phyloP scores from a whole-genome alignment of 176 grass and related monocot species.

The Zizania latifolia region DNA sequence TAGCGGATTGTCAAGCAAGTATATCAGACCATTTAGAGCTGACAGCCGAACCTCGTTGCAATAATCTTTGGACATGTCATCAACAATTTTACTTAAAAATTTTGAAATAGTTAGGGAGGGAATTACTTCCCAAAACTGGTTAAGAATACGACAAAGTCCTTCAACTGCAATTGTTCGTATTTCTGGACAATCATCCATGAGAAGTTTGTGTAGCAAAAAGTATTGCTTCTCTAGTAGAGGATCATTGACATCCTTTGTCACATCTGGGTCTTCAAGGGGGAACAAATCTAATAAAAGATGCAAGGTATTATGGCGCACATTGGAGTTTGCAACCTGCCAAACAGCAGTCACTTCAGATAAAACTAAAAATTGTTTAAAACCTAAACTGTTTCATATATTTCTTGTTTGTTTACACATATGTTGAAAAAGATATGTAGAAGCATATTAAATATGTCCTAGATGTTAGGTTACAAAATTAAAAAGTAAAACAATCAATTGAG shows the following conservation, averaged over 20 bases:
- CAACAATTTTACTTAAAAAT: conserved; percentile 72
- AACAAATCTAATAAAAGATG: conserved; percentile 91
- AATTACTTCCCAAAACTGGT: conserved; percentile 94
- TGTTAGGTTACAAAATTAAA: background rate
- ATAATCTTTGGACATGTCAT: conserved; percentile 75
- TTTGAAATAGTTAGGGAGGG: conserved; percentile 66
- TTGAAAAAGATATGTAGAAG: background rate
- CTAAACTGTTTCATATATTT: background rate
- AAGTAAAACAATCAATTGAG: background rate
- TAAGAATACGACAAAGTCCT: conserved; percentile 81
- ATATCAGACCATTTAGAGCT: conserved; percentile 73
- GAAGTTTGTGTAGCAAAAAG: conserved; percentile 81
- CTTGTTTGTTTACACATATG: background rate
- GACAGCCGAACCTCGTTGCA: conserved; percentile 78
- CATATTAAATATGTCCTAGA: background rate
- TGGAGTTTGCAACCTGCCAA: conserved; percentile 82
- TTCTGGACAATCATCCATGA: conserved; percentile 71
- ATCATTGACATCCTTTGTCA: conserved; percentile 83
- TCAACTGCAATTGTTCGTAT: conserved; percentile 78
- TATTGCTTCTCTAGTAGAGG: conserved; percentile 75
- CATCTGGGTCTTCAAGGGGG: conserved; percentile 88
- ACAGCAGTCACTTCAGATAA: conserved; percentile 12
- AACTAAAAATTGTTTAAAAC: background rate
- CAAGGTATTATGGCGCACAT: conserved; percentile 78
- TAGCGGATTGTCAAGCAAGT: conserved; percentile 85